Base-by-base conservation (phyloP, 257 asterid species). In the Solanum virginianum region DNA sequence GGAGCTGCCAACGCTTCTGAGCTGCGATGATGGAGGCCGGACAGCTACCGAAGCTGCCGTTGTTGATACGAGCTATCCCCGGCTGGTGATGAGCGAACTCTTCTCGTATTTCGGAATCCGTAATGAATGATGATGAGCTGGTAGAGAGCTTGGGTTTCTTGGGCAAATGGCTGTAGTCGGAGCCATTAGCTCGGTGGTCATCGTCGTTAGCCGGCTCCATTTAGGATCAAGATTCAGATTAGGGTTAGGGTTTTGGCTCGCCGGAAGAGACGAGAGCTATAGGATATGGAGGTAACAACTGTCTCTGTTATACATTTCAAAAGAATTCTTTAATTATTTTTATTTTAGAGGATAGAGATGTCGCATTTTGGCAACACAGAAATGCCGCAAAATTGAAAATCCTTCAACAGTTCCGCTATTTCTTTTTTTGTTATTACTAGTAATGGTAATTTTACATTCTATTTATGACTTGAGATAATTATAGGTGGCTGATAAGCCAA, bases 41-140 rank as follows among this genome's bases (percentile, higher is more conserved):
- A 83, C 98, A 96, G 88, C 98, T 90, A 8, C 99, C 99, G 80
- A 96, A 96, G 88, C 98, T 94, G 65, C 99, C 98, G 91, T 96
- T 96, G 88, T 96, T 96, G 82, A 96, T 89, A 20, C 98, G 94
- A 20, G 95, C 96, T 84, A 94, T 89, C 32, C 92, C 97, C 2
- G 85, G 62, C 84, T 93, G 91, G 92, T 96, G 99, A 88, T 94
- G 98, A 36, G 91, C 84, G 80, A 94, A 94, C 84, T 96, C 99
- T 16, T 88, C 89, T 24, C 87, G 92, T 66, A 96, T 89, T 89
- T 92, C 95, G 66, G 91, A 85, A 62, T 91, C 93, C 7, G 95
- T 86, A 59, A 96, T 92, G 87, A 92, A 86, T 4, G 84, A 39
- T 20, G 85, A 32, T 22, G 89, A 32, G 18, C 62, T 17, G 77